Percentiles rank a stretch among this genome's conserved stretches.
Evolutionary conservation across 495 filamentous ascomycete species (phyloP).

Genomic region (Penicillium bovifimosum): DNA sequence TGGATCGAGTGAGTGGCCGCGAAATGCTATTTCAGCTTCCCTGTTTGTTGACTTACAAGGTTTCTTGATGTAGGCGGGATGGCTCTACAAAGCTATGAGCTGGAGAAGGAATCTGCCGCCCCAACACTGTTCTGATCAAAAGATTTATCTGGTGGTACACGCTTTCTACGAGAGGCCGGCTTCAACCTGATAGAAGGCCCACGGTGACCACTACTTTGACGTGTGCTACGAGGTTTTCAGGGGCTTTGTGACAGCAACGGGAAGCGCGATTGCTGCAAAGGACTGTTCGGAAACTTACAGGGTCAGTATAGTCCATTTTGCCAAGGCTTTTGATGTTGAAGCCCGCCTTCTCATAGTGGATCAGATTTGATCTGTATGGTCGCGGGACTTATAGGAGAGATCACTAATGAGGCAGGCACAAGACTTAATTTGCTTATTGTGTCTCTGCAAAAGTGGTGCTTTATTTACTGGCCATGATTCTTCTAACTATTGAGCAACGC

Average conservation of each 20-base stretch:
- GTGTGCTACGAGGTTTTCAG: not conserved
- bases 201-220: not conserved
- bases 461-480: not conserved
- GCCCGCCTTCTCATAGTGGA: not conserved
- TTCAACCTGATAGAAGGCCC: not conserved
- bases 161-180: not conserved
- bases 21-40: not conserved
- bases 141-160: not conserved
- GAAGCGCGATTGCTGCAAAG: not conserved
- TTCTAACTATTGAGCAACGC: not conserved
- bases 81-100: not conserved
- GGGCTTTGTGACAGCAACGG: not conserved
- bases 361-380: not conserved
- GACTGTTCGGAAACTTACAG: not conserved
- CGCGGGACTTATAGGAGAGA: not conserved
- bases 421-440: not conserved
- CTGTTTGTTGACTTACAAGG: not conserved
- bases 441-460: not conserved
- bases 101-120: not conserved
- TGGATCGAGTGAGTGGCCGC: not conserved
- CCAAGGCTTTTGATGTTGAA: not conserved
- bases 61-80: not conserved
- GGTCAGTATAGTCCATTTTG: not conserved
- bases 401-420: not conserved
- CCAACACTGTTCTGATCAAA: not conserved